A percentile compares a stretch with the other conserved stretches of the same genome.
phyloP scores from a whole-genome alignment of 2,329 filamentous ascomycete species.

The Thielaviopsis punctulata region DNA sequence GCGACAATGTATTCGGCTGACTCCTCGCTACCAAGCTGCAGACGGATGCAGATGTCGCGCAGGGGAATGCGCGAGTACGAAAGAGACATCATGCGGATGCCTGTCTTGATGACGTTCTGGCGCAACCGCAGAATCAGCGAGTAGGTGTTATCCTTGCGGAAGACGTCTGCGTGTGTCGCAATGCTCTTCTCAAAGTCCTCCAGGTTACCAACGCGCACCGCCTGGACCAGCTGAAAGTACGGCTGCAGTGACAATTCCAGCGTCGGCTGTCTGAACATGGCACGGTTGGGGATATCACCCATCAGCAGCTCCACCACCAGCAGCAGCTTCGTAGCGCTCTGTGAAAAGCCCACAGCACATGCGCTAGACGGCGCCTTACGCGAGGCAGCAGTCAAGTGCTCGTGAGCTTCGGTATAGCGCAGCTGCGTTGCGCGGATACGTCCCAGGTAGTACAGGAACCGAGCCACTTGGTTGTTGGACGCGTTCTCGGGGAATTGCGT shows the following conservation, averaged over 20 bases:
- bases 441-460: conserved; percentile 93
- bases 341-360: conserved; percentile 84
- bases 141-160: conserved; percentile 89
- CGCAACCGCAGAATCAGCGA: conserved; percentile 84
- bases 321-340: conserved; percentile 89
- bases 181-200: conserved; percentile 85
- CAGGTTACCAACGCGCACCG: conserved; percentile 88
- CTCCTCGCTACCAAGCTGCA: conserved; percentile 88
- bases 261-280: conserved; percentile 76
- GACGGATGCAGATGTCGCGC: conserved; percentile 88
- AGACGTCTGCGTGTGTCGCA: conserved; percentile 61
- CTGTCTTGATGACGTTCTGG: conserved; percentile 98
- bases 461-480: conserved; percentile 93
- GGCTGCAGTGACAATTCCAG: conserved; percentile 79
- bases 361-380: conserved; percentile 84
- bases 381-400: conserved; percentile 81
- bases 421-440: conserved; percentile 93
- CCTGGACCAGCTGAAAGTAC: conserved; percentile 86
- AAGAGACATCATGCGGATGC: conserved; percentile 96
- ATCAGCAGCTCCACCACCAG: conserved; percentile 93
- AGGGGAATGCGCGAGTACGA: conserved; percentile 96
- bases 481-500: conserved; percentile 88
- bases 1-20: conserved; percentile 98
- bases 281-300: conserved; percentile 94
- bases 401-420: conserved; percentile 90